Evolutionary conservation across 2,329 filamentous ascomycete genomes (phyloP).

Genomic region (Penicillium sp.): DNA sequence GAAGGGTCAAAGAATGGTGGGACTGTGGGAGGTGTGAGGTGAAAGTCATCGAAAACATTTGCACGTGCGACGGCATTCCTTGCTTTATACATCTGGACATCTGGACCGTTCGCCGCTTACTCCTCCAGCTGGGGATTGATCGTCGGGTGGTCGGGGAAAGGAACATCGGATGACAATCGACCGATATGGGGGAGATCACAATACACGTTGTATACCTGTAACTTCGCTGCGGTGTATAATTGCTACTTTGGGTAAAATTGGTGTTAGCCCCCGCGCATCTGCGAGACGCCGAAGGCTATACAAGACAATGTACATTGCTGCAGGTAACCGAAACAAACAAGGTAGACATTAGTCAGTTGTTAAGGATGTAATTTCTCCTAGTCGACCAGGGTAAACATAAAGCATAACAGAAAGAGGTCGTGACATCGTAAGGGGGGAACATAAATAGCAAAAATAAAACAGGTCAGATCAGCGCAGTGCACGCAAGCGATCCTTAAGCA

Average conservation of each 20-base stretch:
- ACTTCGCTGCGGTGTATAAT: background rate
- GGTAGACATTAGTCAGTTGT: background rate
- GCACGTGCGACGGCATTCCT: too few relatives aligned
- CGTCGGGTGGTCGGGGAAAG: background rate
- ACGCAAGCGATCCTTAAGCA: constrained; percentile 32
- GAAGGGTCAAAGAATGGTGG: background rate
- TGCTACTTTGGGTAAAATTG: background rate
- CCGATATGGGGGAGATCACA: background rate
- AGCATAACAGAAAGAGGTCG: constrained; percentile 17
- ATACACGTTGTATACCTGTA: background rate
- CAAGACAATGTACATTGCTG: background rate
- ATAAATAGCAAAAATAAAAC: constrained; percentile 12
- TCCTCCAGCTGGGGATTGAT: background rate
- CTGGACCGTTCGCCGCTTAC: background rate
- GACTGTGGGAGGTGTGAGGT: background rate
- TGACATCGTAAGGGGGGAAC: constrained; percentile 25
- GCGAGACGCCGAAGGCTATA: background rate
- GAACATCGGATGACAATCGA: background rate
- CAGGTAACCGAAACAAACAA: background rate
- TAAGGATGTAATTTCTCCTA: background rate
- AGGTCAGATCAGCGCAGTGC: constrained; percentile 22
- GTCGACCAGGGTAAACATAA: background rate
- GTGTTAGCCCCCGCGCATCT: background rate
- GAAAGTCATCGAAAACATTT: too few relatives aligned
- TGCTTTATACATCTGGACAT: background rate